Evolutionary conservation across 2,329 filamentous ascomycete genomes (phyloP).

Genomic region (Cytospora schulzeri): DNA sequence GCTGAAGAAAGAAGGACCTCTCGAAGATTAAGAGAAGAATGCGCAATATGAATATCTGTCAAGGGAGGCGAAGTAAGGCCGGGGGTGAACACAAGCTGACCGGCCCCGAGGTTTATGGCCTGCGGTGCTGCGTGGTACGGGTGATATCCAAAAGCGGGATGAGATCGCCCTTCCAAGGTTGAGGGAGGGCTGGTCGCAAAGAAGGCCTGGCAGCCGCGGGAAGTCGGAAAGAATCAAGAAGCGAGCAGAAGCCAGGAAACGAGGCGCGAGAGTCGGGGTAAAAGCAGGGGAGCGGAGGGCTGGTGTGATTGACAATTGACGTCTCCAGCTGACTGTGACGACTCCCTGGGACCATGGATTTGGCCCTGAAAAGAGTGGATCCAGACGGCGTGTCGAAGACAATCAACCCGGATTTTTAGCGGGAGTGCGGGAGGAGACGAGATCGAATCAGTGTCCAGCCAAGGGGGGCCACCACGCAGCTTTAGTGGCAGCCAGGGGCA

Average conservation of each 20-base stretch:
- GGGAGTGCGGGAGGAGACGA: slow-evolving; percentile 21
- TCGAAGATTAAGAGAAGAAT: neutral
- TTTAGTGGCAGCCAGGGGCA: slow-evolving; percentile 18
- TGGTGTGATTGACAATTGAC: slow-evolving; percentile 13
- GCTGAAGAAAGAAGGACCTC: neutral
- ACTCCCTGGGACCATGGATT: slow-evolving; percentile 18
- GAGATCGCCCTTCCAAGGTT: slow-evolving; percentile 22
- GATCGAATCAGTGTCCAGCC: slow-evolving; percentile 27
- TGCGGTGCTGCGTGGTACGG: neutral
- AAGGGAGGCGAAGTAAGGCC: slow-evolving; percentile 21
- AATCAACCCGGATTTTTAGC: slow-evolving; percentile 19
- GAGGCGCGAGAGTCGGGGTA: slow-evolving; percentile 22
- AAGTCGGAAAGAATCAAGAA: slow-evolving; percentile 18
- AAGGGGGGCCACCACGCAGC: slow-evolving; percentile 12
- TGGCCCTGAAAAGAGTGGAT: slow-evolving; percentile 26
- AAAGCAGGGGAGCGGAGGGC: slow-evolving; percentile 20
- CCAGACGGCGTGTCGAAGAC: slow-evolving; percentile 18
- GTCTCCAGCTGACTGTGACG: slow-evolving; percentile 12
- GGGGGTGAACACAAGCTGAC: slow-evolving; percentile 11
- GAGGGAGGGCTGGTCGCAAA: slow-evolving; percentile 17
- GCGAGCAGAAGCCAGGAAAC: slow-evolving; percentile 19
- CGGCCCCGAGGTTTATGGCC: slow-evolving; percentile 5
- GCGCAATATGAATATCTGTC: slow-evolving; percentile 15
- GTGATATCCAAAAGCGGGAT: slow-evolving; percentile 8
- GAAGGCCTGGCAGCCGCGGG: slow-evolving; percentile 16